phyloP scores from a whole-genome alignment of 2,329 filamentous ascomycete genomes.

The Coniochaeta pulveracea region DNA sequence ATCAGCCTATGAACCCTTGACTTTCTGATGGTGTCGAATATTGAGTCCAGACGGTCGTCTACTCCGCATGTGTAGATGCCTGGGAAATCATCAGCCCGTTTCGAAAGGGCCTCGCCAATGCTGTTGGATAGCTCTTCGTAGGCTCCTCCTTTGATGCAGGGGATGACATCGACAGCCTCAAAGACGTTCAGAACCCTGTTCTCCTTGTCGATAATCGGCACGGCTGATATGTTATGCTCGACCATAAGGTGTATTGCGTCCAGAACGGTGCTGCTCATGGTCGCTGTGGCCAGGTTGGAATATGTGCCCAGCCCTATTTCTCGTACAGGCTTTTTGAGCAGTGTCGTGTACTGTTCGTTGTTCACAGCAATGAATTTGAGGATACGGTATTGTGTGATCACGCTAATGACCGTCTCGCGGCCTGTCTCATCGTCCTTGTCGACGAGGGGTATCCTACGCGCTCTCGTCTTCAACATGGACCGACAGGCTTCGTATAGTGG shows the following conservation, averaged over 20 bases:
- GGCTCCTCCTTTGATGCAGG: conserved; percentile 82
- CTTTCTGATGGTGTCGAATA: conserved; percentile 93
- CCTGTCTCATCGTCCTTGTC: conserved; percentile 91
- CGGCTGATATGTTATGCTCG: conserved; percentile 83
- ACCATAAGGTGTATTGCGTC: conserved; percentile 93
- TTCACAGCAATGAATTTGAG: conserved; percentile 98
- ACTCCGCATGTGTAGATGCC: conserved; percentile 95
- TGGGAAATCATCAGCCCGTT: conserved; percentile 79
- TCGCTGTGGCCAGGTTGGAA: conserved; percentile 64
- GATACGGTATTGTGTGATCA: conserved; percentile 96
- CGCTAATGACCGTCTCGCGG: conserved; percentile 85
- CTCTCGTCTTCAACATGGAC: conserved; percentile 86
- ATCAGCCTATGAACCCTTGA: conserved; percentile 88
- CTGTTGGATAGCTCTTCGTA: conserved; percentile 84
- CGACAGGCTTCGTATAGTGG: conserved; percentile 93
- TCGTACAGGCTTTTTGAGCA: conserved; percentile 75
- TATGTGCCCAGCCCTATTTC: conserved; percentile 85
- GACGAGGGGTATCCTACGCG: conserved; percentile 85
- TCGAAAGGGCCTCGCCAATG: conserved; percentile 81
- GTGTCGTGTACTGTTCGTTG: conserved; percentile 69
- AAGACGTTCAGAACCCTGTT: conserved; percentile 84
- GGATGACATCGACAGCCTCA: conserved; percentile 94
- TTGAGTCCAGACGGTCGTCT: conserved; percentile 84
- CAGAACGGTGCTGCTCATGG: conserved; percentile 84
- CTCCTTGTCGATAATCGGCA: conserved; percentile 79